A percentile compares a stretch with the other conserved stretches of the same genome.
Evolutionary conservation across 768 basidiomycete genomes (phyloP).

Genomic region (Suillus alpinus): DNA sequence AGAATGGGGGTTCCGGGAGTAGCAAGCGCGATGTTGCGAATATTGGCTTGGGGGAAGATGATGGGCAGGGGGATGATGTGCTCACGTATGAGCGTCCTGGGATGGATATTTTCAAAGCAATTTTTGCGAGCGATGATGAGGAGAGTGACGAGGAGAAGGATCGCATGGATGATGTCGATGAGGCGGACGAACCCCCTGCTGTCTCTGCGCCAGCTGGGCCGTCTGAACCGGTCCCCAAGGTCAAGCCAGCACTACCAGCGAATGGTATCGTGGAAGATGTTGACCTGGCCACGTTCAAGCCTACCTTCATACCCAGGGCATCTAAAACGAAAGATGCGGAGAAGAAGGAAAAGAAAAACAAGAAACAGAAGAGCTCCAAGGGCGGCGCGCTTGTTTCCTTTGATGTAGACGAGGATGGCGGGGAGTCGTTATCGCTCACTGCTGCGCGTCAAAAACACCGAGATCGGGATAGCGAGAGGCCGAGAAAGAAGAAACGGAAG

Average conservation of each 20-base stretch:
- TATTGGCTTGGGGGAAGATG: conserved; percentile 90
- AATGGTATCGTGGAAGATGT: conserved; percentile 22
- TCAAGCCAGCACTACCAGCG: not conserved
- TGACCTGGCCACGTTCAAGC: conserved; percentile 79
- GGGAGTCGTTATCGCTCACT: conserved; percentile 30
- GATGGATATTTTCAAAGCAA: conserved; percentile 96
- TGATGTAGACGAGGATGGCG: conserved; percentile 66
- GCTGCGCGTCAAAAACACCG: conserved; percentile 30
- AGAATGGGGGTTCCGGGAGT: not conserved
- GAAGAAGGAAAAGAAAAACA: conserved; percentile 49
- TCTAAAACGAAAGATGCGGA: conserved; percentile 37
- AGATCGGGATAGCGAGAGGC: conserved; percentile 32
- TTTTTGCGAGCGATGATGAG: conserved; percentile 94
- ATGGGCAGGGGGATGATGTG: conserved; percentile 82
- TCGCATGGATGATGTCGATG: conserved; percentile 18
- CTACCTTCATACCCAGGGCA: conserved; percentile 71
- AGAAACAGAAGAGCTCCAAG: conserved; percentile 43
- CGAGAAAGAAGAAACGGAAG: conserved; percentile 45
- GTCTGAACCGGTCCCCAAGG: conserved; percentile 6
- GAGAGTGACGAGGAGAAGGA: conserved; percentile 68
- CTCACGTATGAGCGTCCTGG: conserved; percentile 85
- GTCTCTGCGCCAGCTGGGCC: conserved; percentile 13
- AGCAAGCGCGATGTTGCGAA: conserved; percentile 68
- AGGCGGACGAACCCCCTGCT: conserved; percentile 4
- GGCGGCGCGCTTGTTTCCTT: conserved; percentile 64